These are phyloP conservation scores for Chimonanthus praecox DNA, from an alignment of 164 flowering plant species.

Conservation along the genomic window DNA sequence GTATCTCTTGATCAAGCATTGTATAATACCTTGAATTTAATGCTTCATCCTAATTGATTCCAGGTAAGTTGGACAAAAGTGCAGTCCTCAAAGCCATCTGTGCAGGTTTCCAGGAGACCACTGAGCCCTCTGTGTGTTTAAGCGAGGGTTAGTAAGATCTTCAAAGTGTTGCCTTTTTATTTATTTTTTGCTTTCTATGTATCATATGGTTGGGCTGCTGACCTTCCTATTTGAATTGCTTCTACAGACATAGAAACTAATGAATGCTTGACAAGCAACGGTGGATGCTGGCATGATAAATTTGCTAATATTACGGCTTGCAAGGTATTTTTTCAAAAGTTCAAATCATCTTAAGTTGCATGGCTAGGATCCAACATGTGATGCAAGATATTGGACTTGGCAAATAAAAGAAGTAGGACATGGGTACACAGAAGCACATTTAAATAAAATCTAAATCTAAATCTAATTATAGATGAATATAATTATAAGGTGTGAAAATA, in stretches of 20 bases:
- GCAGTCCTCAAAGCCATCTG: slow-evolving; percentile 96
- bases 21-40: too few species aligned
- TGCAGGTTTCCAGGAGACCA: slow-evolving; percentile 87
- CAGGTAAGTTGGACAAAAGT: slow-evolving; percentile 86
- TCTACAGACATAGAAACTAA: slow-evolving; percentile 77
- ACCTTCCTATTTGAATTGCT: not conserved
- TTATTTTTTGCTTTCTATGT: not conserved
- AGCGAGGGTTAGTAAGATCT: slow-evolving; percentile 44
- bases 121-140: slow-evolving; percentile 87
- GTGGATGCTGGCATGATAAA: slow-evolving; percentile 92
- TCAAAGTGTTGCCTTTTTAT: not conserved
- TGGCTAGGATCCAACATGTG: too few species aligned
- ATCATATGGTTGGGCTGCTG: not conserved
- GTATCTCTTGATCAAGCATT: not conserved
- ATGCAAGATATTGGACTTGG: too few species aligned
- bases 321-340: slow-evolving; percentile 43
- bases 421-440: too few species aligned
- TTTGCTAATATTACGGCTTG: slow-evolving; percentile 75
- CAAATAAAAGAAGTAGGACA: too few species aligned
- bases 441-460: too few species aligned
- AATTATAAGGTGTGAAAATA: too few species aligned
- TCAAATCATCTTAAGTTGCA: too few species aligned
- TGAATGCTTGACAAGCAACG: slow-evolving; percentile 81
- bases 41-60: slow-evolving; percentile 9
- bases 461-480: too few species aligned